These are phyloP conservation scores for Salvia miltiorrhiza DNA, from an alignment of 257 asterid genomes.

Conservation along the genomic window DNA sequence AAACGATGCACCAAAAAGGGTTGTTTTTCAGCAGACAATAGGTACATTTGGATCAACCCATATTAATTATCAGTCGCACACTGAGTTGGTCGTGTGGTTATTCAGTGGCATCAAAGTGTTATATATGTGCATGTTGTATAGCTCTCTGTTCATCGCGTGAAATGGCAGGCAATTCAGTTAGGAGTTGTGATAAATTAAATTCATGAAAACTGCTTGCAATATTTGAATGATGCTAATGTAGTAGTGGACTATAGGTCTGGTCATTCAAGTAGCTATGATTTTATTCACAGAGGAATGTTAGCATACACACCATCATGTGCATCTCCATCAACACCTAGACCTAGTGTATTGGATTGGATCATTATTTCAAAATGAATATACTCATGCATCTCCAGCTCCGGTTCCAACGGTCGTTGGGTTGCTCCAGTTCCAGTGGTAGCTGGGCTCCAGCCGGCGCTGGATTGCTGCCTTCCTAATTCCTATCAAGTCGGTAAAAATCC, in stretches of 20 bases:
- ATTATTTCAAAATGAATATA: no score
- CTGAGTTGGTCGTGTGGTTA: slow-evolving; percentile 12
- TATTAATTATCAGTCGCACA: neutral
- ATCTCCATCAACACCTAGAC: no score
- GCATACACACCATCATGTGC: no score
- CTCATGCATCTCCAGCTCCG: no score
- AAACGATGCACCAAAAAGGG: slow-evolving; percentile 92
- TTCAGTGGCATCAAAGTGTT: slow-evolving; percentile 6
- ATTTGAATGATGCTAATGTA: neutral
- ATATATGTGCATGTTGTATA: neutral
- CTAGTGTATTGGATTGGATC: neutral
- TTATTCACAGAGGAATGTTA: neutral
- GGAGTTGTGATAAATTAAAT: slow-evolving; percentile 4
- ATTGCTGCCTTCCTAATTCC: no score
- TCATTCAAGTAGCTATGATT: neutral
- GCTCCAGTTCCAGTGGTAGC: no score
- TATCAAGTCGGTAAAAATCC: no score
- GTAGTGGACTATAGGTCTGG: slow-evolving; percentile 3
- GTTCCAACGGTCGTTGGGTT: no score
- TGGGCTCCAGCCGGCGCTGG: no score
- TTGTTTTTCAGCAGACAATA: slow-evolving; percentile 68
- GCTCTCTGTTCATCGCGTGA: slow-evolving; percentile 2
- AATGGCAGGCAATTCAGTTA: slow-evolving; percentile 1
- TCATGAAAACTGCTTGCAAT: neutral
- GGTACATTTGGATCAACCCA: slow-evolving; percentile 44